Percentiles rank a stretch among this genome's conserved stretches.
phyloP scores from a whole-genome alignment of 345 rosid species.

The Citrus inodora region DNA sequence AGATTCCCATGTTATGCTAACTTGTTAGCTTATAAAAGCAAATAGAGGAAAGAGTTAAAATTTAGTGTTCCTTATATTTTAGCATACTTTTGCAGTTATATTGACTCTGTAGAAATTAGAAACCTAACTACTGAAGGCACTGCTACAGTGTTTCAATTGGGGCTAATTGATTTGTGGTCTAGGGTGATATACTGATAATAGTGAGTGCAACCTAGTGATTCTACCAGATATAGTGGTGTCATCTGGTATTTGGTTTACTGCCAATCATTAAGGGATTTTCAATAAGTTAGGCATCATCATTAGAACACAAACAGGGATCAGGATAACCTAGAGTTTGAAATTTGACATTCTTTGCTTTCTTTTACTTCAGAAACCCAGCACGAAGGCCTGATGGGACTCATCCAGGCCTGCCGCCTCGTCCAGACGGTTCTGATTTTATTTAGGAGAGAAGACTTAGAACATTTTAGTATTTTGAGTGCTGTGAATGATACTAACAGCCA shows the following conservation, averaged over 20 bases:
- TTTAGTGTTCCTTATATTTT: not conserved
- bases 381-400: conserved; percentile 54
- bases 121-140: not conserved
- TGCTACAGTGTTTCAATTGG: not conserved
- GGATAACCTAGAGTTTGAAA: not conserved
- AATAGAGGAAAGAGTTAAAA: not conserved
- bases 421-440: conserved; percentile 54
- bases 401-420: conserved; percentile 73
- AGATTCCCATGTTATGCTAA: not conserved
- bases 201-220: not conserved
- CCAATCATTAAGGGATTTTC: not conserved
- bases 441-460: conserved; percentile 6
- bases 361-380: conserved; percentile 46
- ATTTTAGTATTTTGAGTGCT: not conserved
- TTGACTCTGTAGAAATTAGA: not conserved
- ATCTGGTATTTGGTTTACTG: not conserved
- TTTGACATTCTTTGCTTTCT: conserved; percentile 7
- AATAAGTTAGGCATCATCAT: not conserved
- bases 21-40: not conserved
- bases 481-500: no score
- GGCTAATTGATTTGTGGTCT: not conserved
- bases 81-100: not conserved
- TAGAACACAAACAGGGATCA: not conserved
- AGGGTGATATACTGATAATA: not conserved
- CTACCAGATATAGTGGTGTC: not conserved